Evolutionary conservation across 202 grass and related monocot genomes (phyloP).

Genomic region (Zoysia matrella): DNA sequence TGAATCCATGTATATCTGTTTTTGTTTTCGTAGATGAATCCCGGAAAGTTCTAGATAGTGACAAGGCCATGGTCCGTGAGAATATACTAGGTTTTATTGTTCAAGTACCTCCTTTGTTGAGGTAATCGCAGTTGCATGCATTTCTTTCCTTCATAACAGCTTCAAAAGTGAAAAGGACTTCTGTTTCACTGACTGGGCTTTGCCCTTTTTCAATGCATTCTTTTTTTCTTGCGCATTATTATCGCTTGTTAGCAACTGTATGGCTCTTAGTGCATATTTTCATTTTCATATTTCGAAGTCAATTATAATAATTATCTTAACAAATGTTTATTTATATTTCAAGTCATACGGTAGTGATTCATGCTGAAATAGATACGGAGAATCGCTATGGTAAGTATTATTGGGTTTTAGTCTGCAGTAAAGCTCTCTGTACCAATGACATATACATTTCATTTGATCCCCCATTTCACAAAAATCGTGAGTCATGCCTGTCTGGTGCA

Average conservation of each 20-base stretch:
- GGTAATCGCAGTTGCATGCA: conserved; percentile 45
- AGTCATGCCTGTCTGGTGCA: neutral
- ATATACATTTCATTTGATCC: neutral
- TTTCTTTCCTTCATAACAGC: neutral
- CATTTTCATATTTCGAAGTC: neutral
- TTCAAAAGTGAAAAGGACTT: conserved; percentile 1
- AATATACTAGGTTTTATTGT: conserved; percentile 91
- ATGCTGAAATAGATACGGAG: neutral
- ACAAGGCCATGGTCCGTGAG: conserved; percentile 80
- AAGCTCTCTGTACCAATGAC: neutral
- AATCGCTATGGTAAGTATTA: neutral
- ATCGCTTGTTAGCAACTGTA: neutral
- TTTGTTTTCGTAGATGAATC: conserved; percentile 57
- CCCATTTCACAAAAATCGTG: neutral
- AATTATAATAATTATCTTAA: conserved; percentile 5
- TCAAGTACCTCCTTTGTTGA: conserved; percentile 88
- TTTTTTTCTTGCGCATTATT: neutral
- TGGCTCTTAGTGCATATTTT: neutral
- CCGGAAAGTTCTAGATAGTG: conserved; percentile 69
- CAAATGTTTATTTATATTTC: neutral
- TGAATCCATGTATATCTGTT: conserved; percentile 13
- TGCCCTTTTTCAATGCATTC: neutral
- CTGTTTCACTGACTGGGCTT: neutral
- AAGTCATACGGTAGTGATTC: neutral
- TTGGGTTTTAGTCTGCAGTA: neutral